Percentiles rank a stretch among this genome's conserved stretches.
phyloP scores from a whole-genome alignment of 768 basidiomycete species.

The Boletus pseudopeckii region DNA sequence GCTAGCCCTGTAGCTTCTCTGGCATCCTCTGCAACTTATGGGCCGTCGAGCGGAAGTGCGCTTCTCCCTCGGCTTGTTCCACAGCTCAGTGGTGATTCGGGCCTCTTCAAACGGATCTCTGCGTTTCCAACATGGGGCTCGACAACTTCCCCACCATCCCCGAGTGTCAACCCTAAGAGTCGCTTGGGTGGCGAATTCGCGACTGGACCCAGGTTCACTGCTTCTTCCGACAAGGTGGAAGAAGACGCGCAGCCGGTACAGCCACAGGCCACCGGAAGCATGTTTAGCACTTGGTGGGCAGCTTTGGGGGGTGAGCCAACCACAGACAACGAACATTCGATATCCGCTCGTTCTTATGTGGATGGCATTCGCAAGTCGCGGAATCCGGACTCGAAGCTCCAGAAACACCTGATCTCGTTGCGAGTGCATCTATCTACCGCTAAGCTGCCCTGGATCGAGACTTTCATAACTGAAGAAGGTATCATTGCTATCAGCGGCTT shows the following conservation, averaged over 20 bases:
- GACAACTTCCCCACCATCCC: constrained; percentile 33
- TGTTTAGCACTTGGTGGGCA: constrained; percentile 76
- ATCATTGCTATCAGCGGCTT: constrained; percentile 58
- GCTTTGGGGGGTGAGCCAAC: constrained; percentile 54
- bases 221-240: constrained; percentile 27
- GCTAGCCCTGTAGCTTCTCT: constrained; percentile 28
- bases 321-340: constrained; percentile 36
- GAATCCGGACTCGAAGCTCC: constrained; percentile 54
- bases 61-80: constrained; percentile 68
- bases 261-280: constrained; percentile 69
- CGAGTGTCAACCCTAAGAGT: constrained; percentile 24
- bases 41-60: constrained; percentile 52
- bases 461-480: constrained; percentile 65
- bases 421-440: constrained; percentile 86
- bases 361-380: constrained; percentile 55
- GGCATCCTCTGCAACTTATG: constrained; percentile 50
- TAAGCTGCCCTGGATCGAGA: constrained; percentile 70
- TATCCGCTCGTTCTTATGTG: constrained; percentile 61
- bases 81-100: constrained; percentile 70
- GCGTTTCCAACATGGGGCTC: constrained; percentile 56
- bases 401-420: constrained; percentile 76
- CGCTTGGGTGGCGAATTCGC: constrained; percentile 41
- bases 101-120: constrained; percentile 66
- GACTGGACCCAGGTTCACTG: constrained; percentile 19
- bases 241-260: constrained; percentile 40